Evolutionary conservation across 192 early-diverging fungal species (phyloP).

Genomic region (Chytriomyces sp.): DNA sequence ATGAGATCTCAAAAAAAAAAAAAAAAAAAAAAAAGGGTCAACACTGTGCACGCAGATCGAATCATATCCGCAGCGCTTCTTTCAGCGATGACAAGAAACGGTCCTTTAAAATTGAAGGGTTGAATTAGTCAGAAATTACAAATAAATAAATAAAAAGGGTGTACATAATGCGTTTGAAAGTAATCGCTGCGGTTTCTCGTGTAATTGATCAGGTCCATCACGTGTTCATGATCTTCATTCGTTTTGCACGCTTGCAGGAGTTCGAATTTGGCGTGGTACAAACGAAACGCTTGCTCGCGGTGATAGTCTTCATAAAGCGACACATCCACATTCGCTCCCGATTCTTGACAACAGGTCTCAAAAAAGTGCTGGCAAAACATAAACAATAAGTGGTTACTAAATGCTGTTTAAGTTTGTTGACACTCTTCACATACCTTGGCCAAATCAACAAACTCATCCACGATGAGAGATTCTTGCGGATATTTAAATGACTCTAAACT

Average conservation of each 20-base stretch:
- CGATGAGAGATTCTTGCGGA: background rate
- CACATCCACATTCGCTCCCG: too few relatives aligned
- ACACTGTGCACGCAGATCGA: too few relatives aligned
- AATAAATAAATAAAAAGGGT: too few relatives aligned
- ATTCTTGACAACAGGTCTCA: too few relatives aligned
- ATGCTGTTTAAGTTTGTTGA: too few relatives aligned
- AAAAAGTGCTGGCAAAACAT: too few relatives aligned
- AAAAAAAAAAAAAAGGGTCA: too few relatives aligned
- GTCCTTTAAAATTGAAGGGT: background rate
- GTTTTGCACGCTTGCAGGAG: background rate
- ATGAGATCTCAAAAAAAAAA: background rate
- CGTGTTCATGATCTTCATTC: background rate
- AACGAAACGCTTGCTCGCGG: background rate
- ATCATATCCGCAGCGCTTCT: constrained; percentile 1
- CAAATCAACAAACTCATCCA: background rate
- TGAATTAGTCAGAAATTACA: too few relatives aligned
- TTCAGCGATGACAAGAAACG: background rate
- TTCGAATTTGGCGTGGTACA: background rate
- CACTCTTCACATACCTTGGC: too few relatives aligned
- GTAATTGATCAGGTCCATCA: background rate
- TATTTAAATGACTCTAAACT: background rate
- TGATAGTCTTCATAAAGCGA: background rate
- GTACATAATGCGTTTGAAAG: background rate
- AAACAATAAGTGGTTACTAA: too few relatives aligned
- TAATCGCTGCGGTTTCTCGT: background rate